phyloP scores from a whole-genome alignment of 352 stramenopile species.

The Pythium utonaiense region DNA sequence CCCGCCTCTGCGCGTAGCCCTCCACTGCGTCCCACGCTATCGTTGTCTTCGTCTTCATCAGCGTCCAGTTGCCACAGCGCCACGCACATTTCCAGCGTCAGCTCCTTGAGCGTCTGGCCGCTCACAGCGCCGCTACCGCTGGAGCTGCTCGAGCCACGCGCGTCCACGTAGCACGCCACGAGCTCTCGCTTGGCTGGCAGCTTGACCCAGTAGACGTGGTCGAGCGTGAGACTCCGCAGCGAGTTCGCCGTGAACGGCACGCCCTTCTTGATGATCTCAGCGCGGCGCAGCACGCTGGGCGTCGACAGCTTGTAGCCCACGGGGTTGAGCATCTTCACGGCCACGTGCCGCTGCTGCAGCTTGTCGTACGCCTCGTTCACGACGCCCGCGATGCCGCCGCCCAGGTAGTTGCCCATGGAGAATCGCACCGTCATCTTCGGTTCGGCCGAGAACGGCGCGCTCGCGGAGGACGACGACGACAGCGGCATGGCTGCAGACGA shows the following conservation, averaged over 20 bases:
- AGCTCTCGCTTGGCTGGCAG: conserved; percentile 58
- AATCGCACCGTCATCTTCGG: conserved; percentile 40
- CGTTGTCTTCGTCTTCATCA: conserved; percentile 41
- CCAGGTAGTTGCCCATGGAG: conserved; percentile 90
- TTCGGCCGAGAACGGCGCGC: conserved; percentile 5
- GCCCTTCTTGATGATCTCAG: conserved; percentile 83
- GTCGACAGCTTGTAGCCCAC: conserved; percentile 92
- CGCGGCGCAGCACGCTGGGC: conserved; percentile 64
- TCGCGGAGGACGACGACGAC: conserved; percentile 1
- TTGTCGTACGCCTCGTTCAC: conserved; percentile 91
- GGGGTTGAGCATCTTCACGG: conserved; percentile 97
- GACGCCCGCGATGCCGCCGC: conserved; percentile 88
- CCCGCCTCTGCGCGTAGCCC: neutral
- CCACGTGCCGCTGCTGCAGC: conserved; percentile 76
- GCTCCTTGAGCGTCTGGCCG: conserved; percentile 40
- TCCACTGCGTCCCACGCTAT: neutral
- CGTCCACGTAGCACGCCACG: conserved; percentile 64
- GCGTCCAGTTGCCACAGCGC: conserved; percentile 76
- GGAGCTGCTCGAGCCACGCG: conserved; percentile 5
- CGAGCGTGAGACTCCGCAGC: conserved; percentile 56
- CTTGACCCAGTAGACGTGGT: conserved; percentile 80
- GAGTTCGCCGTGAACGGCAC: conserved; percentile 33
- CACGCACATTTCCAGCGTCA: conserved; percentile 87
- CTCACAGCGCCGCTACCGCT: conserved; percentile 6
- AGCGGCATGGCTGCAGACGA: neutral